Conservation (phyloP, 2,329 filamentous ascomycete genomes). For the Apiospora arundinis region DNA sequence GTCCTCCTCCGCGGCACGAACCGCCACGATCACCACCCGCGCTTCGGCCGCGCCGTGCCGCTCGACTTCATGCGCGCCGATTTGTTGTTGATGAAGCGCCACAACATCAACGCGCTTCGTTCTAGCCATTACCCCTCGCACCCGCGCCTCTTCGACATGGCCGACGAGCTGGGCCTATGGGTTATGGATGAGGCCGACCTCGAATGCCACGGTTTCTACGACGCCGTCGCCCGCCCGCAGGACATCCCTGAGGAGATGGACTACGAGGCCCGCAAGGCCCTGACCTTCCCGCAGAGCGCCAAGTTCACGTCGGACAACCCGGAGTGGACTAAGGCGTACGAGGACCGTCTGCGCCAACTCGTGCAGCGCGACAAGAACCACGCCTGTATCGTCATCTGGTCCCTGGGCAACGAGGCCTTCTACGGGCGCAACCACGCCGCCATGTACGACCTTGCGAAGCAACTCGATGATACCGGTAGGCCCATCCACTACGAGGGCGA, state of each 20-base stretch:
- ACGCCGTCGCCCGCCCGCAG: slow-evolving; percentile 54
- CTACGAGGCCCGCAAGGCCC: slow-evolving; percentile 64
- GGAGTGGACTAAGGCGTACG: slow-evolving; percentile 66
- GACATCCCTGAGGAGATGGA: slow-evolving; percentile 62
- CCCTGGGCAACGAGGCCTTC: slow-evolving; percentile 75
- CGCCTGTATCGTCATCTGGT: slow-evolving; percentile 75
- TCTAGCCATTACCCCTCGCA: slow-evolving; percentile 74
- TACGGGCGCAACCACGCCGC: slow-evolving; percentile 71
- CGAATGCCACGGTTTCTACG: slow-evolving; percentile 61
- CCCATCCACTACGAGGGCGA: slow-evolving; percentile 74
- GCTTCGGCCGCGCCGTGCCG: slow-evolving; percentile 67
- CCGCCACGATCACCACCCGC: slow-evolving; percentile 73
- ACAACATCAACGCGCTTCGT: slow-evolving; percentile 75
- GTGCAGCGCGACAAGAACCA: slow-evolving; percentile 75
- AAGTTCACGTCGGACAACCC: slow-evolving; percentile 67
- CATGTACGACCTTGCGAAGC: slow-evolving; percentile 69
- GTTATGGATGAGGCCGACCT: slow-evolving; percentile 59
- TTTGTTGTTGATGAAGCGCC: slow-evolving; percentile 70
- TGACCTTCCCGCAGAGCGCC: slow-evolving; percentile 60
- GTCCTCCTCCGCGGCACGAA: slow-evolving; percentile 71
- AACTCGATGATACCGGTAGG: slow-evolving; percentile 59
- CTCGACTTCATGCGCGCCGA: slow-evolving; percentile 67
- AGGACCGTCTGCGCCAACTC: slow-evolving; percentile 70
- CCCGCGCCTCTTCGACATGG: slow-evolving; percentile 62
- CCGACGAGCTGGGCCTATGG: slow-evolving; percentile 71